Percentiles rank a stretch among this genome's conserved stretches.
Conservation (phyloP, 768 basidiomycete species). For the Mycena galericulata region DNA sequence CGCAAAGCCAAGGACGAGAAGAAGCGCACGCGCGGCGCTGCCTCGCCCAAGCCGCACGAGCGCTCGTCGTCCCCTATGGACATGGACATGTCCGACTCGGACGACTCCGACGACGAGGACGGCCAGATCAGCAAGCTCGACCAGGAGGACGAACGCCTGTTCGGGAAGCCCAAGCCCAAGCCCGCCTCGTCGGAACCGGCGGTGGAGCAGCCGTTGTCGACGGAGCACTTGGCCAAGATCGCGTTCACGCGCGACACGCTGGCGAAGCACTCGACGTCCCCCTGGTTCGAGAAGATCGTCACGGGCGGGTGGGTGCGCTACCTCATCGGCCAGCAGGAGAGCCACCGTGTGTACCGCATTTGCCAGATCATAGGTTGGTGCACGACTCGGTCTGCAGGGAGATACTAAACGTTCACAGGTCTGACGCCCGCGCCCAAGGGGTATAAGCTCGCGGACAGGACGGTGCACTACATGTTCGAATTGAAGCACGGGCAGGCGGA, state of each 20-base stretch:
- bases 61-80: slow-evolving; percentile 86
- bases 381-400: not conserved
- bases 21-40: slow-evolving; percentile 66
- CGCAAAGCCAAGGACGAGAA: slow-evolving; percentile 92
- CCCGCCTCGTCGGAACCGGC: slow-evolving; percentile 41
- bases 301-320: slow-evolving; percentile 87
- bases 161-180: slow-evolving; percentile 55
- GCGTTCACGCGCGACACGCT: slow-evolving; percentile 77
- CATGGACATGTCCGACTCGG: slow-evolving; percentile 87
- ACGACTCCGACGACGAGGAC: slow-evolving; percentile 82
- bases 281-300: slow-evolving; percentile 87
- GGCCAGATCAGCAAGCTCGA: slow-evolving; percentile 82
- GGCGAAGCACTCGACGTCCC: slow-evolving; percentile 76
- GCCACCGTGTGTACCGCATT: slow-evolving; percentile 78
- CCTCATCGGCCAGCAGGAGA: slow-evolving; percentile 74
- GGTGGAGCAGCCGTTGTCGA: slow-evolving; percentile 59
- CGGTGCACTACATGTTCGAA: slow-evolving; percentile 74
- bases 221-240: slow-evolving; percentile 71
- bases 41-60: slow-evolving; percentile 67
- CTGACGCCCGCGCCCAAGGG: slow-evolving; percentile 61
- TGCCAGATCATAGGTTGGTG: slow-evolving; percentile 83
- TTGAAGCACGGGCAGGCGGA: slow-evolving; percentile 82
- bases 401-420: slow-evolving; percentile 25
- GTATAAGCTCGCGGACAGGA: slow-evolving; percentile 69
- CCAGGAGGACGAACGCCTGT: slow-evolving; percentile 75